phyloP scores from a whole-genome alignment of 2,329 filamentous ascomycete genomes.

The Hymenoscyphus fraxineus region DNA sequence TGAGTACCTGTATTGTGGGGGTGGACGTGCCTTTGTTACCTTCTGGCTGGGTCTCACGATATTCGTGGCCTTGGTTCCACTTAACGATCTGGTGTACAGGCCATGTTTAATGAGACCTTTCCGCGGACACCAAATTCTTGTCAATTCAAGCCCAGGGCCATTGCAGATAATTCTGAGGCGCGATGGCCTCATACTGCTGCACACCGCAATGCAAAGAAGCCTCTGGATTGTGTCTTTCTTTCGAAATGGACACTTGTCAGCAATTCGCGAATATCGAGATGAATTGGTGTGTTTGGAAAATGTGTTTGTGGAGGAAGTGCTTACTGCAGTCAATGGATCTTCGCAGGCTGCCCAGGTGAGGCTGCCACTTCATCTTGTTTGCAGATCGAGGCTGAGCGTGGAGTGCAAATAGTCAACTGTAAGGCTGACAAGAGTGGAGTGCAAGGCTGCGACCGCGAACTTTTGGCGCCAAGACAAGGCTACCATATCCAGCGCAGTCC shows the following conservation, averaged over 20 bases:
- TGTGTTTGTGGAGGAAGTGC: neutral
- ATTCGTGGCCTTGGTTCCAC: neutral
- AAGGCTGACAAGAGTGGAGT: no score
- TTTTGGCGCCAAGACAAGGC: neutral
- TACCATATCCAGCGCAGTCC: neutral
- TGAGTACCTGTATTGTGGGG: neutral
- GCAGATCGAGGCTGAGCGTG: neutral
- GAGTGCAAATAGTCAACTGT: no score
- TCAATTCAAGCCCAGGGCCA: neutral
- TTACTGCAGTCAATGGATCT: neutral
- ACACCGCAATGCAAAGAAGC: neutral
- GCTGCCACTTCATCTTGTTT: neutral
- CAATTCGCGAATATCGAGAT: neutral
- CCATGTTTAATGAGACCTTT: neutral
- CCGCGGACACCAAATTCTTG: neutral
- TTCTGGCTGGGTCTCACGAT: neutral
- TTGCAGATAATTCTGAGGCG: neutral
- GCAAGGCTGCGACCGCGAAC: no score
- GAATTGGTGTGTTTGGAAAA: neutral
- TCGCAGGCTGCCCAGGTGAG: neutral
- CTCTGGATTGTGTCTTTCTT: neutral
- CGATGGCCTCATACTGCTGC: neutral
- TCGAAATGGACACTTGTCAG: neutral
- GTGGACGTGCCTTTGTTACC: neutral
- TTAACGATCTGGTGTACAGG: neutral